Evolutionary conservation across 805 yeast genomes (phyloP).

Genomic region (Torulaspora franciscae): DNA sequence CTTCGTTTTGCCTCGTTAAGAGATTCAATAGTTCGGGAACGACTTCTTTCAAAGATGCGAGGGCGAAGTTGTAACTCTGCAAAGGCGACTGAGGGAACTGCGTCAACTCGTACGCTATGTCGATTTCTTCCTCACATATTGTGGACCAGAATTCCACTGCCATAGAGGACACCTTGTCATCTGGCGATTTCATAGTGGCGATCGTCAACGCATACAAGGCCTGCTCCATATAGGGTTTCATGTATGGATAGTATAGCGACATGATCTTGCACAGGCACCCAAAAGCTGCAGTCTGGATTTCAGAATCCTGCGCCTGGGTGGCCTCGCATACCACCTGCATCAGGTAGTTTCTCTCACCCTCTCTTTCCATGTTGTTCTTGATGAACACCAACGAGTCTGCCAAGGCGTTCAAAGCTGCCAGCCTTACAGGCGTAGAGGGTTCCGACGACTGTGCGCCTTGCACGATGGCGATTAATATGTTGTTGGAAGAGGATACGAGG

Average conservation of each 20-base stretch:
- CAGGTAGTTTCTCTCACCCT: slow-evolving; percentile 92
- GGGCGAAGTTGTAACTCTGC: slow-evolving; percentile 72
- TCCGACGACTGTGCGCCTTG: slow-evolving; percentile 92
- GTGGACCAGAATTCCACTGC: slow-evolving; percentile 99
- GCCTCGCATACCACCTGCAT: slow-evolving; percentile 99
- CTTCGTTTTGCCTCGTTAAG: slow-evolving; percentile 85
- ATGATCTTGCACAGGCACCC: slow-evolving; percentile 92
- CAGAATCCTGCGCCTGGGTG: slow-evolving; percentile 80
- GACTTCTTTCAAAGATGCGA: slow-evolving; percentile 76
- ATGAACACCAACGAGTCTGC: slow-evolving; percentile 89
- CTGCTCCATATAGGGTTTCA: slow-evolving; percentile 96
- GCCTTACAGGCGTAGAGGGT: slow-evolving; percentile 66
- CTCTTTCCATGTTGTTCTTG: slow-evolving; percentile 80
- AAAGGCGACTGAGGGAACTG: slow-evolving; percentile 52
- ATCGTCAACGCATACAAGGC: slow-evolving; percentile 89
- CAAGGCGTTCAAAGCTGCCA: slow-evolving; percentile 88
- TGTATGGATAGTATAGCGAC: slow-evolving; percentile 80
- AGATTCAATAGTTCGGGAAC: slow-evolving; percentile 79
- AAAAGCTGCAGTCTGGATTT: slow-evolving; percentile 88
- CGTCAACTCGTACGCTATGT: slow-evolving; percentile 62
- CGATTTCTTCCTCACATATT: slow-evolving; percentile 97
- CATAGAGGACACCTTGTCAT: slow-evolving; percentile 87
- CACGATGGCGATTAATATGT: slow-evolving; percentile 89
- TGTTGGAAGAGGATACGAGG: slow-evolving; percentile 79
- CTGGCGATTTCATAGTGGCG: slow-evolving; percentile 74